Evolutionary conservation across 176 grass and related monocot genomes (phyloP).

Genomic region (Stipa capillata): DNA sequence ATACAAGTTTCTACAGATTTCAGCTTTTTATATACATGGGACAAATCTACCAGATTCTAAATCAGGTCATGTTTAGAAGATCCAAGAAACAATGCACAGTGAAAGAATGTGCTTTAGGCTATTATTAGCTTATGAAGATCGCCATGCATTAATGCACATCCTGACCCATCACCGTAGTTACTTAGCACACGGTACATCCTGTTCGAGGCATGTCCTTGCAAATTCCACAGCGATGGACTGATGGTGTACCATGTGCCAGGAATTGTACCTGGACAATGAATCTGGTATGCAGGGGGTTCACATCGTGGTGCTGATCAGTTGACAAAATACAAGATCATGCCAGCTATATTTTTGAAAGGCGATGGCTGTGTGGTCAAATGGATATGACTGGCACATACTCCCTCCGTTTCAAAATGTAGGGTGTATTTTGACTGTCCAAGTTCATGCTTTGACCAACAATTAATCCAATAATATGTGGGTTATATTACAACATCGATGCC

Average conservation of each 20-base stretch:
- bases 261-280: not conserved
- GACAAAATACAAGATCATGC: not conserved
- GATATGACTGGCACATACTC: not conserved
- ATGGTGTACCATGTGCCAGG: not conserved
- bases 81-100: not conserved
- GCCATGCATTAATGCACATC: not conserved
- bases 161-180: not conserved
- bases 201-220: not conserved
- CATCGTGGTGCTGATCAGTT: not conserved
- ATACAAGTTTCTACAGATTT: conserved; percentile 16
- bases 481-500: too few species aligned
- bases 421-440: too few species aligned
- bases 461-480: too few species aligned
- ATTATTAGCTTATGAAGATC: not conserved
- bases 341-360: not conserved
- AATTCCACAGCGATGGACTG: not conserved
- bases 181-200: not conserved
- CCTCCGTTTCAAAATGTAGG: too few species aligned
- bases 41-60: not conserved
- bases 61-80: not conserved
- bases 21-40: conserved; percentile 3
- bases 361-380: not conserved
- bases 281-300: not conserved
- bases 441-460: too few species aligned
- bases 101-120: not conserved